These are phyloP conservation scores for Lolium multiflorum DNA, from an alignment of 176 grass and related monocot genomes.

Conservation along the genomic window DNA sequence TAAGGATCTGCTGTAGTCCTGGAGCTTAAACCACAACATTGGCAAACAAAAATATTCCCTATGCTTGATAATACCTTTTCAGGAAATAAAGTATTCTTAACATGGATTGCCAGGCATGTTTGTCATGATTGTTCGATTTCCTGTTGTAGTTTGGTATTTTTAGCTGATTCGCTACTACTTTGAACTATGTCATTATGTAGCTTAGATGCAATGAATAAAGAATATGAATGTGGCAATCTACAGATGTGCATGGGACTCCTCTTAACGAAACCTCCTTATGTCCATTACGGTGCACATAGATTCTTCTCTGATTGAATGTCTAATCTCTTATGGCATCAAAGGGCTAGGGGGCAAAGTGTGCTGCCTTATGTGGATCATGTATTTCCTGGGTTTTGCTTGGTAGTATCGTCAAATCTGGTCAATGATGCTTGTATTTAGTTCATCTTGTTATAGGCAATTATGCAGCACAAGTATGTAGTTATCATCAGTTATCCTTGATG, in stretches of 20 bases:
- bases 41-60: neutral
- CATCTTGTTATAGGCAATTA: neutral
- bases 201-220: neutral
- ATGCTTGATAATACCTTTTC: neutral
- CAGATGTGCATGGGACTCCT: no score
- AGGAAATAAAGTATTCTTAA: neutral
- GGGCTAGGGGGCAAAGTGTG: neutral
- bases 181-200: neutral
- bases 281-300: neutral
- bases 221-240: no score
- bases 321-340: neutral
- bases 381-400: neutral
- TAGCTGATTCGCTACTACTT: neutral
- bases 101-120: neutral
- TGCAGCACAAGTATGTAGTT: neutral
- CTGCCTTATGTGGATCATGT: neutral
- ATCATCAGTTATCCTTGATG: conserved; percentile 17
- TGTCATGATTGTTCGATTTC: neutral
- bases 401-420: neutral
- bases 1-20: neutral
- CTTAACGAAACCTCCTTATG: neutral
- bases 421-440: neutral
- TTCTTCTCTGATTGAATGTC: neutral
- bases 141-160: neutral
- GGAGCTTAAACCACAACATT: neutral